A percentile compares a stretch with the other conserved stretches of the same genome.
phyloP scores from a whole-genome alignment of 306 rosid species.

The Casuarina equisetifolia region DNA sequence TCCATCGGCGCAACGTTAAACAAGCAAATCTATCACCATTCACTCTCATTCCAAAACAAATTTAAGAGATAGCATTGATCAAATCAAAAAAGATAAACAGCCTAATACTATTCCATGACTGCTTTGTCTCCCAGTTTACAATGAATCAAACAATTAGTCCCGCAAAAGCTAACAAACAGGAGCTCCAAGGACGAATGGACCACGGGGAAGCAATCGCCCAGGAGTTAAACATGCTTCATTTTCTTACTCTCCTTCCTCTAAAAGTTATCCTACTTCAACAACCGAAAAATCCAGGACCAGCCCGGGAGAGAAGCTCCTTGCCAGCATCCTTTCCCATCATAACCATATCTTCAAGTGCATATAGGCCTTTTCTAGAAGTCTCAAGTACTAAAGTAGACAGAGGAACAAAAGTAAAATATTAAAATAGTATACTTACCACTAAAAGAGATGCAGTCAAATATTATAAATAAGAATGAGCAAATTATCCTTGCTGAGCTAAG shows the following conservation, averaged over 20 bases:
- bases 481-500: background rate
- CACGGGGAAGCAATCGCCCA: slow-evolving; percentile 15
- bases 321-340: slow-evolving; percentile 87
- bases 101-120: background rate
- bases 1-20: too few species aligned
- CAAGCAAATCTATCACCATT: background rate
- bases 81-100: background rate
- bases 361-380: slow-evolving; percentile 72
- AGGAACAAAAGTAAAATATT: background rate
- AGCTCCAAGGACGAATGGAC: slow-evolving; percentile 7
- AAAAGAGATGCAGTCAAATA: slow-evolving; percentile 5
- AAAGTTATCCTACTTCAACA: slow-evolving; percentile 2
- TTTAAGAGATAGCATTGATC: background rate
- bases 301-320: slow-evolving; percentile 72
- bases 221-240: background rate
- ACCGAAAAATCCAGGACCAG: slow-evolving; percentile 50
- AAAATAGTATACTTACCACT: slow-evolving; percentile 4
- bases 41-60: background rate
- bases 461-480: background rate
- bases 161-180: background rate
- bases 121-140: slow-evolving; percentile 23
- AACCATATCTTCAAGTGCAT: slow-evolving; percentile 65
- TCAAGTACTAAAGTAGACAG: slow-evolving; percentile 56
- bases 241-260: background rate
- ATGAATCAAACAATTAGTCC: slow-evolving; percentile 10